Evolutionary conservation across 2,329 filamentous ascomycete genomes (phyloP), one percentile per base, ranked within the genome.

Genomic region (Aspergillus latus): DNA sequence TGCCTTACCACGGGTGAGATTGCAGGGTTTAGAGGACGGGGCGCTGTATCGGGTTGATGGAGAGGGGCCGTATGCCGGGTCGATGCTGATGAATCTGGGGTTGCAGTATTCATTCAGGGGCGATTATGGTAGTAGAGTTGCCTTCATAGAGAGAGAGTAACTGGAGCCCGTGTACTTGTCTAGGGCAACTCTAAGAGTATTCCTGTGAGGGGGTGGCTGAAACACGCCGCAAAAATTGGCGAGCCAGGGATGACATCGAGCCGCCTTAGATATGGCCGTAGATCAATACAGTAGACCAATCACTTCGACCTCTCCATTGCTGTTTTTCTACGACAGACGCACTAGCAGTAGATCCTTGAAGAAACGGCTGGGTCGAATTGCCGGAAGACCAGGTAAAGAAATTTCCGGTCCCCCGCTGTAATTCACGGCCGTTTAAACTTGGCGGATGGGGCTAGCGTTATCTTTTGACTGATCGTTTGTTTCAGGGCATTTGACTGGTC

Each of bases 71-170:
- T 82, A 81, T 58, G 82, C 80, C 0, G 85, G 85, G 0, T 77
- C 79, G 8, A 86, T 82, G 8, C 74, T 87, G 64, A 86, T 87
- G 82, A 87, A 85, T 60, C 75, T 76, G 1, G 85, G 85, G 0
- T 63, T 88, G 36, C 82, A 85, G 68, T 75, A 80, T 67, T 61
- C 69, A 3, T 81, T 84, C 59, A 62, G 72, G 0, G 72, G 70
- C 0, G 84, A 86, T 60, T 86, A 84, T 60, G 77, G 82, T 59
- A 87, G 84, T 61, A 77, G 75, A 60, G 70, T 87, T 32, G 74
- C 87, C 5, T 77, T 83, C 51, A 62, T 88, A 54, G 75, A 84
- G 61, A 84, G 69, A 13, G 39, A 16, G 65, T 58, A 71, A 54
- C 78, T 21, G 21, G 21, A 21, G 21, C 21, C 21, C 21, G 21